Evolutionary conservation across 305 asterid species (phyloP).

Genomic region (Euphrasia arctica): DNA sequence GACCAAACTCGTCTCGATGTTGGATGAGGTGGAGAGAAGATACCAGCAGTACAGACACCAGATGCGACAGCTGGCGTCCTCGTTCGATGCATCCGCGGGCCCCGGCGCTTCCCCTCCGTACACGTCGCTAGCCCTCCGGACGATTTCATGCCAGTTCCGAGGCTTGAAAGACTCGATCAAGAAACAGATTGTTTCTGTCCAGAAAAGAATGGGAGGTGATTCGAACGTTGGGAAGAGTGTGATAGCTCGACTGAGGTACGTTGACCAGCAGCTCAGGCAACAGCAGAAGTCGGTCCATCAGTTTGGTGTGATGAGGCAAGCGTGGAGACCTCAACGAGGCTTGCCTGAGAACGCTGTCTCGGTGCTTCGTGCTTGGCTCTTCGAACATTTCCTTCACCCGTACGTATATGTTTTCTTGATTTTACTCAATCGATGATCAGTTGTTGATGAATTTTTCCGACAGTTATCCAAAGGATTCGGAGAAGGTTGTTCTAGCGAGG

Average conservation of each 20-base stretch:
- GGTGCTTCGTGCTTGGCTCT: conserved; percentile 85
- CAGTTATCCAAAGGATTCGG: conserved; percentile 86
- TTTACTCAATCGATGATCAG: too few relatives aligned
- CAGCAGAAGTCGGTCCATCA: conserved; percentile 65
- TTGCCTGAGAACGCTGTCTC: conserved; percentile 83
- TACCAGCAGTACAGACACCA: conserved; percentile 63
- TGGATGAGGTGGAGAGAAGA: conserved; percentile 76
- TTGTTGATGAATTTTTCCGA: conserved; percentile 7
- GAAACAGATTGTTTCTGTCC: conserved; percentile 54
- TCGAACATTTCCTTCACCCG: conserved; percentile 93
- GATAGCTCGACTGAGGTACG: conserved; percentile 57
- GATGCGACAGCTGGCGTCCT: conserved; percentile 60
- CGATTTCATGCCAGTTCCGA: conserved; percentile 75
- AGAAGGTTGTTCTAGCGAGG: conserved; percentile 69
- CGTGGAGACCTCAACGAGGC: conserved; percentile 95
- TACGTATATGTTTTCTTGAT: conserved; percentile 29
- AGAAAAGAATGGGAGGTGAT: conserved; percentile 50
- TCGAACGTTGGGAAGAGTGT: conserved; percentile 41
- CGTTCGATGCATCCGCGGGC: conserved; percentile 64
- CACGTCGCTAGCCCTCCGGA: conserved; percentile 62
- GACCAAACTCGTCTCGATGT: conserved; percentile 50
- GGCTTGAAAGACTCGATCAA: conserved; percentile 60
- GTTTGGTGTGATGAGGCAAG: conserved; percentile 62
- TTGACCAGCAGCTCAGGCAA: conserved; percentile 73
- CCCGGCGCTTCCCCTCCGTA: conserved; percentile 65